Evolutionary conservation across 352 stramenopile species (phyloP).

Genomic region (Phytopythium oedochilum): DNA sequence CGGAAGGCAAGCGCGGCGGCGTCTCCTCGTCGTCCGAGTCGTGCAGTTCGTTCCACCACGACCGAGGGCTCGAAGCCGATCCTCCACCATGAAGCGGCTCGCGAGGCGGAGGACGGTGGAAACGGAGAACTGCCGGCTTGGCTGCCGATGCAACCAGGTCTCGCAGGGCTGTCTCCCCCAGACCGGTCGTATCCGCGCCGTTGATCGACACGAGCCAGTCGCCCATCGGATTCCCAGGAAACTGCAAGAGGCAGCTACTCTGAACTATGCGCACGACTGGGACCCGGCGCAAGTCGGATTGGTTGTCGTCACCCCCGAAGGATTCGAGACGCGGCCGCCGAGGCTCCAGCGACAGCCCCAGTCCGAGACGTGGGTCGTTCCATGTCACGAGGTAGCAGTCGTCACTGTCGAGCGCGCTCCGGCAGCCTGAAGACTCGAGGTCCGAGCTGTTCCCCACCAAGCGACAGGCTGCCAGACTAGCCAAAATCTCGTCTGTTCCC

Average conservation of each 20-base stretch:
- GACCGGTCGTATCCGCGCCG: conserved; percentile 16
- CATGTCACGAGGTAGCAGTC: conserved; percentile 28
- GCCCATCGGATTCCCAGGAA: conserved; percentile 24
- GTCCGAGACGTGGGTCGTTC: conserved; percentile 17
- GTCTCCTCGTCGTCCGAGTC: conserved; percentile 6
- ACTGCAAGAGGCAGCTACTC: conserved; percentile 25
- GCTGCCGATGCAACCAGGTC: conserved; percentile 23
- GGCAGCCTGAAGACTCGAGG: neutral
- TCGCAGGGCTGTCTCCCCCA: conserved; percentile 20
- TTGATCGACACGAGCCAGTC: conserved; percentile 38
- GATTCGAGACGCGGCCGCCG: neutral
- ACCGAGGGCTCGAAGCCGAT: neutral
- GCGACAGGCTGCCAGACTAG: neutral
- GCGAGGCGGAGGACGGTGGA: conserved; percentile 13
- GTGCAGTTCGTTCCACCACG: conserved; percentile 11
- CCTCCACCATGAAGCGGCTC: too few species aligned
- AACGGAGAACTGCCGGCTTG: conserved; percentile 32
- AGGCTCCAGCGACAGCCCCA: conserved; percentile 14
- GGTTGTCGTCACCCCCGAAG: neutral
- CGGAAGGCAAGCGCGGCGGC: neutral
- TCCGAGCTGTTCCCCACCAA: neutral
- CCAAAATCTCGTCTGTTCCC: conserved; percentile 1
- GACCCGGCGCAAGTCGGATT: conserved; percentile 4
- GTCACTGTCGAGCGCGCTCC: neutral
- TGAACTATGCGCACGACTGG: conserved; percentile 25